Evolutionary conservation across 306 rosid genomes (phyloP).

Genomic region (Dalbergia cultrata): DNA sequence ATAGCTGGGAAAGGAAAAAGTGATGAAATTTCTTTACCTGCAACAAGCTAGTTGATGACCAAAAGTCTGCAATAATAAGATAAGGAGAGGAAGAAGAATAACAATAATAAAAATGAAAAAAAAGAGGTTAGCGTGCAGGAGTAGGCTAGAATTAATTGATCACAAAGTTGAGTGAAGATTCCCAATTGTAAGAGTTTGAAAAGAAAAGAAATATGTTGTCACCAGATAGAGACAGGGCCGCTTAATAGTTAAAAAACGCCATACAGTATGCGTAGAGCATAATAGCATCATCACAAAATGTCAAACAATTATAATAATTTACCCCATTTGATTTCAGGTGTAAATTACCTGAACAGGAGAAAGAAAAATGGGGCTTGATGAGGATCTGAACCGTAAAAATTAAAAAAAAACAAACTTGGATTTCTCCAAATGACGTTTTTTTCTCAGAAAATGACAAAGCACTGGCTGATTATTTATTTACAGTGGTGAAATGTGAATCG

Average conservation of each 20-base stretch:
- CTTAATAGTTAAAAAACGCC: conserved; percentile 39
- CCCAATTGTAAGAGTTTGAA: conserved; percentile 40
- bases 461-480: neutral
- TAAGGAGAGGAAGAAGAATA: conserved; percentile 36
- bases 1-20: neutral
- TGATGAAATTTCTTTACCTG: conserved; percentile 54
- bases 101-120: neutral
- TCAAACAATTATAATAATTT: neutral
- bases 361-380: conserved; percentile 27
- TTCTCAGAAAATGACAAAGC: neutral
- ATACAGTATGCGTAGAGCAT: neutral
- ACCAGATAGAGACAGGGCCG: conserved; percentile 57
- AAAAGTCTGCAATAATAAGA: conserved; percentile 61
- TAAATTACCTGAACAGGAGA: conserved; percentile 1
- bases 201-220: neutral
- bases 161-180: conserved; percentile 49
- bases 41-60: conserved; percentile 53
- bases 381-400: conserved; percentile 51
- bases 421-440: neutral
- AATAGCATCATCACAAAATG: neutral
- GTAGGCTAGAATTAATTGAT: conserved; percentile 52
- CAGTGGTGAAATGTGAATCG: neutral
- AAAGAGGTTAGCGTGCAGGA: conserved; percentile 67
- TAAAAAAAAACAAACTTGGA: conserved; percentile 5
- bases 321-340: neutral